Base-by-base conservation (phyloP, 192 early-diverging fungal genomes). In the Coemansia sp. region DNA sequence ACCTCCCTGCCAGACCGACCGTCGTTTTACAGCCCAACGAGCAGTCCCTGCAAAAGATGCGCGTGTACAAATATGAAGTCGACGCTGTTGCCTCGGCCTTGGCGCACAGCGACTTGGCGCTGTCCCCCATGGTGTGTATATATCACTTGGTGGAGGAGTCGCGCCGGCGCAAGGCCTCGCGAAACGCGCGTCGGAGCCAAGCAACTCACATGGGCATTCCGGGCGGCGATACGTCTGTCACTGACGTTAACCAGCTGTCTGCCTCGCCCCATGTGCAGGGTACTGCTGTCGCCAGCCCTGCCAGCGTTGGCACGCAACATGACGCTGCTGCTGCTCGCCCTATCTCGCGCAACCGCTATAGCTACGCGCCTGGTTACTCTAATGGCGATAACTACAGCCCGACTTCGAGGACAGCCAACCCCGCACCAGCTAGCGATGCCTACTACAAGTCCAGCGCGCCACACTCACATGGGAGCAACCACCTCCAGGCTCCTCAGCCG, bases 1-100 rank as follows among this genome's bases (percentile, higher is more conserved):
- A 93, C 71, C 68, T 93, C 20, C 91, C 91, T 6, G 56, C 77
- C n/a, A 74, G 89, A 0, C 78, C 78, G 4, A 62, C 71, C 1
- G 80, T 82, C 3, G 75, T 82, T 60, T 60, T 82, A 24, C 64
- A 73, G 36, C 80, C 80, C 35, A 73, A 76, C 61, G 71, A 70
- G 40, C 63, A 70, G 65, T 46, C 71, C 25, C 59, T 82, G 41
- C 67, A 82, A 42, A 82, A 82, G 62, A 76, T 82, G 80, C 61
- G 62, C 17, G 64, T 70, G 31, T 82, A 82, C 63, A 71, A 75
- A 29, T 82, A 71, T 39, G 56, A 69, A 14, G 42, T 71, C 31
- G 68, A 70, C 38, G 68, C 46, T 10, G 75, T 77, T 3, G 65
- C 64, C 35, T 62, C 74, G 20, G 74, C 80, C 4, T 47, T 82